These are phyloP conservation scores for Esteya vermicola DNA, from an alignment of 2,329 filamentous ascomycete species.

Conservation along the genomic window DNA sequence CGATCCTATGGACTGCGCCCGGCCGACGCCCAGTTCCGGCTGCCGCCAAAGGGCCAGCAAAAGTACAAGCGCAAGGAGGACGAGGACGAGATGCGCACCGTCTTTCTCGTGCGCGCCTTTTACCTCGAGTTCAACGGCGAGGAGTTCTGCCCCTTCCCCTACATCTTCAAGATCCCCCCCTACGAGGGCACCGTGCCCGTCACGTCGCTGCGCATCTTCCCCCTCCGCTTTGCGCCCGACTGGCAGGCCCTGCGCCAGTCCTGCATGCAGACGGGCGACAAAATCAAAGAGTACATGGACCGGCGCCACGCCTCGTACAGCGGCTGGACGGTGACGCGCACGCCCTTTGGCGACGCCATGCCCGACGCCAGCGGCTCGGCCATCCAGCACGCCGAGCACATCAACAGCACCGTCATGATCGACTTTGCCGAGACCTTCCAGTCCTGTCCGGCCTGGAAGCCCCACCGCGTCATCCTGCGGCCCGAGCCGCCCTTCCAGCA, in stretches of 20 bases:
- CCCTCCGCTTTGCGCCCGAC: conserved; percentile 1
- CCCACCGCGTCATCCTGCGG: conserved; percentile 1
- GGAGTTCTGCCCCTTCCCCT: conserved; percentile 2
- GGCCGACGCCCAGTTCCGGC: background rate
- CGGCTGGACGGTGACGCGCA: conserved; percentile 25
- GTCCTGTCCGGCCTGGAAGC: conserved; percentile 8
- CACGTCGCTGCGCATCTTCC: conserved; percentile 3
- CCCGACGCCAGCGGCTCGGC: background rate
- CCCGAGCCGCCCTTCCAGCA: background rate
- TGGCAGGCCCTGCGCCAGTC: background rate
- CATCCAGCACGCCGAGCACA: conserved; percentile 7
- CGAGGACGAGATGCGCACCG: background rate
- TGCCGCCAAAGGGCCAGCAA: background rate
- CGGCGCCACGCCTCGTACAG: conserved; percentile 23
- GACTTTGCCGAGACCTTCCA: conserved; percentile 13
- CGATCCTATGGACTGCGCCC: conserved; percentile 2
- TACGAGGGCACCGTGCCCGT: background rate
- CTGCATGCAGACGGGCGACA: background rate
- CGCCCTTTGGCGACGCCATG: conserved; percentile 13
- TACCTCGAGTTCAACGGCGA: conserved; percentile 7
- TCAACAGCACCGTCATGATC: conserved; percentile 14
- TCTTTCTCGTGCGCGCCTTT: conserved; percentile 1
- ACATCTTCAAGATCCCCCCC: conserved; percentile 1
- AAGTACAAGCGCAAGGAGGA: conserved; percentile 1
- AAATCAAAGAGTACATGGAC: conserved; percentile 16